phyloP scores from a whole-genome alignment of 805 yeast species.

The Schwanniomyces polymorphus region DNA sequence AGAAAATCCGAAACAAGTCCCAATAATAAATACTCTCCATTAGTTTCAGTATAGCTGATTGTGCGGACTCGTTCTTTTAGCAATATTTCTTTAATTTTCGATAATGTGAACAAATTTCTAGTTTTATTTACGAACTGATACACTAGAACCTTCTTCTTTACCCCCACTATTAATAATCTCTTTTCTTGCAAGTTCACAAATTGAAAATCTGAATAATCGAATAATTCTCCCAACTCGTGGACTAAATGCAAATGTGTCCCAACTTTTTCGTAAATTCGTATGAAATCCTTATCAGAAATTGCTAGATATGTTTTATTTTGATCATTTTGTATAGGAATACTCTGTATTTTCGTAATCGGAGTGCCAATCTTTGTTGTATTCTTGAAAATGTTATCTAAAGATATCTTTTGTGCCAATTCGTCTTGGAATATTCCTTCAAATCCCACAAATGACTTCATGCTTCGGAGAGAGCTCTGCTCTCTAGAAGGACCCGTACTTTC shows the following conservation, averaged over 20 bases:
- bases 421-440: conserved; percentile 19
- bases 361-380: conserved; percentile 15
- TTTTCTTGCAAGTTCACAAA: conserved; percentile 15
- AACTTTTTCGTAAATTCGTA: conserved; percentile 27
- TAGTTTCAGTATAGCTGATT: conserved; percentile 12
- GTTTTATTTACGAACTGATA: conserved; percentile 27
- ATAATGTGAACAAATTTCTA: conserved; percentile 29
- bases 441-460: conserved; percentile 22
- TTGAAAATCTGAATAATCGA: conserved; percentile 14
- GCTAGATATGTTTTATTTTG: conserved; percentile 22
- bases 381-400: conserved; percentile 18
- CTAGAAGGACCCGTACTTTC: conserved; percentile 6
- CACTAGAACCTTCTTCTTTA: conserved; percentile 28
- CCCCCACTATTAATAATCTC: conserved; percentile 25
- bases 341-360: conserved; percentile 16
- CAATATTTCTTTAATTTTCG: conserved; percentile 19
- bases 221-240: conserved; percentile 25
- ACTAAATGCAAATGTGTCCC: conserved; percentile 35
- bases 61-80: conserved; percentile 32
- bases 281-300: conserved; percentile 20
- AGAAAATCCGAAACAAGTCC: conserved; percentile 26
- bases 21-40: conserved; percentile 15
- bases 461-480: not conserved
- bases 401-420: conserved; percentile 13
- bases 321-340: conserved; percentile 16